Percentiles rank a stretch among this genome's conserved stretches.
phyloP scores from a whole-genome alignment of 371 early-diverging fungal genomes.

The Smittium culicis region DNA sequence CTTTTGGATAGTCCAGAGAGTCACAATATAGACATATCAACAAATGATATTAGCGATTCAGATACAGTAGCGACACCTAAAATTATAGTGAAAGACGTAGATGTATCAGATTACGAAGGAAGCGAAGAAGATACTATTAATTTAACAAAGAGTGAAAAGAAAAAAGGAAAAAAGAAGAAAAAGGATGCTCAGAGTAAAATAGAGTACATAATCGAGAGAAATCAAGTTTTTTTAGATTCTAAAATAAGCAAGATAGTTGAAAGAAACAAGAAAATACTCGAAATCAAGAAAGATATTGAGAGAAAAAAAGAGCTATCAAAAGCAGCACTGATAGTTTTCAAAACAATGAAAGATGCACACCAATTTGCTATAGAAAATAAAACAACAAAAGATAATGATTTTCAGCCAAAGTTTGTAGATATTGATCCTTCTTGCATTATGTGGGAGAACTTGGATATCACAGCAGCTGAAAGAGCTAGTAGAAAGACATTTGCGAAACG shows the following conservation, averaged over 20 bases:
- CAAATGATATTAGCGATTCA: no score
- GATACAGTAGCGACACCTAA: no score
- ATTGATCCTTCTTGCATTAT: conserved; percentile 63
- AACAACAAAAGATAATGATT: conserved; percentile 27
- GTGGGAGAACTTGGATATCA: conserved; percentile 65
- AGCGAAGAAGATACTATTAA: no score
- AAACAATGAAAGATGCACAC: conserved; percentile 63
- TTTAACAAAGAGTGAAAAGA: no score
- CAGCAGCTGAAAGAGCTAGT: conserved; percentile 38
- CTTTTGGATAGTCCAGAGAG: no score
- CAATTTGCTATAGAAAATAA: conserved; percentile 55
- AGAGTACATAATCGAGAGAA: conserved; percentile 14
- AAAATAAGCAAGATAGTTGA: conserved; percentile 38
- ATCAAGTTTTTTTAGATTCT: conserved; percentile 50
- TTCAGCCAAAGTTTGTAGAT: conserved; percentile 39
- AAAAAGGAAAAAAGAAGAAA: not conserved
- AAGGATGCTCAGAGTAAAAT: not conserved
- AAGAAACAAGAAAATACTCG: conserved; percentile 39
- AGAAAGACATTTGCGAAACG: conserved; percentile 39
- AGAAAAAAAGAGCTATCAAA: conserved; percentile 18
- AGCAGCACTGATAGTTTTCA: conserved; percentile 71
- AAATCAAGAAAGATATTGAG: conserved; percentile 11
- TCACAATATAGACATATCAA: no score
- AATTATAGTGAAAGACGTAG: no score
- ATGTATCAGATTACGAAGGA: no score